Percentiles rank a stretch among this genome's conserved stretches.
Conservation (phyloP, 1,284 basidiomycete species). For the Heterobasidion annosum region DNA sequence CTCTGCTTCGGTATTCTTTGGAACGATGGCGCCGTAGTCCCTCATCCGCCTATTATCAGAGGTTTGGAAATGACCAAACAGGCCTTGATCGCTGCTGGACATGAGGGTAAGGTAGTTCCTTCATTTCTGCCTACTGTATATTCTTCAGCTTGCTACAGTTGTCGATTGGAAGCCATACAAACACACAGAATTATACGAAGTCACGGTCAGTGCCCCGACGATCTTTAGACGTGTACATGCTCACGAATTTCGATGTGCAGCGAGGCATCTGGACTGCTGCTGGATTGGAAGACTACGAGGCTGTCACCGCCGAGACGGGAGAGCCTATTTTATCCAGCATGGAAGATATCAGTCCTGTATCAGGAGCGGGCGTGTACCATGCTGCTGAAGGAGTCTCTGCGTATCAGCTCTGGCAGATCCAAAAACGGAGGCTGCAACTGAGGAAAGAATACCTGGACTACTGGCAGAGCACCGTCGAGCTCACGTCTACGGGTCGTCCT, state of each 20-base stretch:
- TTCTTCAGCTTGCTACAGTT: slow-evolving; percentile 20
- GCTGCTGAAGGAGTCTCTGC: slow-evolving; percentile 14
- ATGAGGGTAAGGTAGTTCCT: slow-evolving; percentile 38
- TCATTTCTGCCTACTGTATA: background rate
- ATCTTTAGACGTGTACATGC: background rate
- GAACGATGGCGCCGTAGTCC: slow-evolving; percentile 54
- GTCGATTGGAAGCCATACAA: slow-evolving; percentile 43
- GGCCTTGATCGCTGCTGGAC: slow-evolving; percentile 57
- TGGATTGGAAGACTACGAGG: slow-evolving; percentile 18
- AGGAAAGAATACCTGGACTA: slow-evolving; percentile 36
- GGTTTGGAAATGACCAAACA: slow-evolving; percentile 50
- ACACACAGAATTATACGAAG: slow-evolving; percentile 39
- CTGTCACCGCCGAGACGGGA: slow-evolving; percentile 16
- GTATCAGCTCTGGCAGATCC: slow-evolving; percentile 34
- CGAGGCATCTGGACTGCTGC: slow-evolving; percentile 23
- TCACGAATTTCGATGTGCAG: slow-evolving; percentile 7
- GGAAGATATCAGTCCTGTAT: slow-evolving; percentile 9
- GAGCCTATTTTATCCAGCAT: slow-evolving; percentile 25
- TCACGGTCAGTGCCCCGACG: slow-evolving; percentile 25
- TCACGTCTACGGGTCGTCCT: slow-evolving; percentile 37
- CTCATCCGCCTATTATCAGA: slow-evolving; percentile 63
- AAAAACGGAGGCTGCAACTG: slow-evolving; percentile 25
- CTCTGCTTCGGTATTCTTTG: slow-evolving; percentile 57
- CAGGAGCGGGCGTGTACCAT: slow-evolving; percentile 6
- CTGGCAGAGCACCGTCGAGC: slow-evolving; percentile 30